These are phyloP conservation scores for Boletus pseudopeckii DNA, from an alignment of 768 basidiomycete genomes.

Conservation along the genomic window DNA sequence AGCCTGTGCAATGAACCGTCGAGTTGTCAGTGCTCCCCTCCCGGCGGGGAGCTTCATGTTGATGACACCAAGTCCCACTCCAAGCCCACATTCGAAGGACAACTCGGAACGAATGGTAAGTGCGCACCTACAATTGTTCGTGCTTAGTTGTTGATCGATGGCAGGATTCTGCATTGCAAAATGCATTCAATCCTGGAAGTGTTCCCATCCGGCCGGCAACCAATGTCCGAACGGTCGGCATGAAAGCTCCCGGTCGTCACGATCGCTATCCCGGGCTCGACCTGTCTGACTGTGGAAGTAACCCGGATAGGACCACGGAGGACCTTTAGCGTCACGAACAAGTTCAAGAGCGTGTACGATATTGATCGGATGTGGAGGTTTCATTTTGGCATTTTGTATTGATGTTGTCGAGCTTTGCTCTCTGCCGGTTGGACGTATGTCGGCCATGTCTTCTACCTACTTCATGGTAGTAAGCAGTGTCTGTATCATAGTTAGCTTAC, in stretches of 20 bases:
- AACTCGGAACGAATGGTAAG: constrained; percentile 7
- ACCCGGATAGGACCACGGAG: not conserved
- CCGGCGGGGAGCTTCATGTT: not conserved
- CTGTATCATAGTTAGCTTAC: not conserved
- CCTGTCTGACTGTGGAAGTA: not conserved
- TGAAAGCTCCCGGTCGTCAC: not conserved
- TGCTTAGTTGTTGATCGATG: not conserved
- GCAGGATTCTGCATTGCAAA: not conserved
- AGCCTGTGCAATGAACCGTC: constrained; percentile 30
- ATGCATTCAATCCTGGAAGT: not conserved
- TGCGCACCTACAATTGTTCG: not conserved
- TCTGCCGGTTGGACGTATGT: not conserved
- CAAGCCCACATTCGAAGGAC: not conserved
- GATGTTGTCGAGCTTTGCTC: not conserved
- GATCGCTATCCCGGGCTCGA: constrained; percentile 17
- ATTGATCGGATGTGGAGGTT: not conserved
- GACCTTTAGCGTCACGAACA: not conserved
- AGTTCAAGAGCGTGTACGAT: not conserved
- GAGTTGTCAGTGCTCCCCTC: constrained; percentile 26
- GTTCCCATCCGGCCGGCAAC: not conserved
- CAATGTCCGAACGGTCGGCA: constrained; percentile 7
- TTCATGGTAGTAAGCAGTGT: not conserved
- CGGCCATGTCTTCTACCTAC: not conserved
- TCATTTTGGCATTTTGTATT: not conserved
- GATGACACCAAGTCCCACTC: constrained; percentile 7